Percentiles rank a stretch among this genome's conserved stretches.
These are phyloP conservation scores for Rugonectria rugulosa DNA, from an alignment of 2,329 filamentous ascomycete genomes.

Conservation along the genomic window DNA sequence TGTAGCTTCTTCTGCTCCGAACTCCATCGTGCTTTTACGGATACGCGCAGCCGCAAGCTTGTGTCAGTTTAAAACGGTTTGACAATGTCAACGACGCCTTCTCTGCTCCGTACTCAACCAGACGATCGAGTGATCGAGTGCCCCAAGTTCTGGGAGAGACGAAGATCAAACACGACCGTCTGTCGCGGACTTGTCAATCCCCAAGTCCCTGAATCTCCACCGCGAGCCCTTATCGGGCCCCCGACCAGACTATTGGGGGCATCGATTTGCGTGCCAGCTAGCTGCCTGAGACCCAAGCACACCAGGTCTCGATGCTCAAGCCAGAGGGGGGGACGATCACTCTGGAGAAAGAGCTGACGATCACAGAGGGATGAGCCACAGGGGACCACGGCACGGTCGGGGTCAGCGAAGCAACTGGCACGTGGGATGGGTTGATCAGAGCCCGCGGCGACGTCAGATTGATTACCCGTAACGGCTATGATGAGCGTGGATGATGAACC, in stretches of 20 bases:
- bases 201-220: slow-evolving; percentile 15
- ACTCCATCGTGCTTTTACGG: no score
- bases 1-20: no score
- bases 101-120: no score
- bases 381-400: background rate
- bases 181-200: slow-evolving; percentile 29
- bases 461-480: slow-evolving; percentile 18
- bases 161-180: slow-evolving; percentile 32
- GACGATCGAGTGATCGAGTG: slow-evolving; percentile 10
- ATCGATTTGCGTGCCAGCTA: background rate
- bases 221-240: slow-evolving; percentile 26
- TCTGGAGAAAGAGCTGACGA: slow-evolving; percentile 5
- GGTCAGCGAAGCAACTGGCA: slow-evolving; percentile 11
- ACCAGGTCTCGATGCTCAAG: no score
- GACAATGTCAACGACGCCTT: no score
- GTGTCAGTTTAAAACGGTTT: slow-evolving; percentile 36
- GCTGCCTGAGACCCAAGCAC: no score
- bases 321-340: slow-evolving; percentile 6
- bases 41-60: no score
- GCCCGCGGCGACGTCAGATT: slow-evolving; percentile 27
- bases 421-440: slow-evolving; percentile 27
- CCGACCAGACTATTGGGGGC: no score
- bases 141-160: slow-evolving; percentile 11
- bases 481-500: slow-evolving; percentile 15
- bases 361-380: background rate